A percentile compares a stretch with the other conserved stretches of the same genome.
These are phyloP conservation scores for Afroboletus lepidellus DNA, from an alignment of 1,284 basidiomycete genomes.

Conservation along the genomic window DNA sequence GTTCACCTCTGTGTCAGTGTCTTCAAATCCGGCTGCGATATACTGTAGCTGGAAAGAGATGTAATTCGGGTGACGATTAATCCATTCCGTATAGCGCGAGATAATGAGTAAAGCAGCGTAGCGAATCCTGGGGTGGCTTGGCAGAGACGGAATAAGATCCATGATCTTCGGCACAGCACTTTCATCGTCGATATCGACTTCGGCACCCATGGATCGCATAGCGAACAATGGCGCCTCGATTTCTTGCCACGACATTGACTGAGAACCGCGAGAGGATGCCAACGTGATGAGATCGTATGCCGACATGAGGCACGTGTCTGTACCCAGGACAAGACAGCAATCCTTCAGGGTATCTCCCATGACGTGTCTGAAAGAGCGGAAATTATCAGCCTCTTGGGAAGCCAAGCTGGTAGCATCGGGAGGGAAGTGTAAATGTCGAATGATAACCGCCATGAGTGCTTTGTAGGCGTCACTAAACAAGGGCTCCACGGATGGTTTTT, in stretches of 20 bases:
- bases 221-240: conserved; percentile 98
- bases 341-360: conserved; percentile 99
- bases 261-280: conserved; percentile 59
- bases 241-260: conserved; percentile 84
- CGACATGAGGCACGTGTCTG: conserved; percentile 79
- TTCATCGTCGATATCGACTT: conserved; percentile 84
- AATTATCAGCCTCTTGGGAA: conserved; percentile 90
- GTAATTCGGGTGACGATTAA: conserved; percentile 86
- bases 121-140: conserved; percentile 87
- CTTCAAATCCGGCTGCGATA: conserved; percentile 90
- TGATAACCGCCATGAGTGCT: conserved; percentile 83
- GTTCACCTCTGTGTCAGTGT: conserved; percentile 76
- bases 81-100: conserved; percentile 97
- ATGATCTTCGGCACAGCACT: conserved; percentile 92
- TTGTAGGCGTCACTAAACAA: conserved; percentile 81
- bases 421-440: conserved; percentile 92
- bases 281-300: conserved; percentile 80
- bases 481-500: conserved; percentile 65
- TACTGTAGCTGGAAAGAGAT: conserved; percentile 87
- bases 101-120: conserved; percentile 96
- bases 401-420: conserved; percentile 62
- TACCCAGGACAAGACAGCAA: conserved; percentile 92
- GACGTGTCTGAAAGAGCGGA: conserved; percentile 93
- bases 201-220: conserved; percentile 97
- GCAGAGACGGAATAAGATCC: conserved; percentile 89